These are phyloP conservation scores for Neonectria magnoliae DNA, from an alignment of 2,329 filamentous ascomycete genomes.

Conservation along the genomic window DNA sequence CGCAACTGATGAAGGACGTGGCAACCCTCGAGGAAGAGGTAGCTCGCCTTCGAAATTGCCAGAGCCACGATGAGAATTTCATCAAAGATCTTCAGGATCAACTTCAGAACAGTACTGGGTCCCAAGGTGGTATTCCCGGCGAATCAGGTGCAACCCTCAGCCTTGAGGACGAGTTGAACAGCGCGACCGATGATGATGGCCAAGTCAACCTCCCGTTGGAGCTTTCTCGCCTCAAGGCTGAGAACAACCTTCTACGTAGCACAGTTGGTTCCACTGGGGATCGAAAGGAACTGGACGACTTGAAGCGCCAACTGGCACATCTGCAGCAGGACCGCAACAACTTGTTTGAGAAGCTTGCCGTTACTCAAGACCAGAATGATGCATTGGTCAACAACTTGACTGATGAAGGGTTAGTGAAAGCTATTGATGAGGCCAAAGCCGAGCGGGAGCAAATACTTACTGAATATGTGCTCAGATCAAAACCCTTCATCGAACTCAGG, in stretches of 20 bases:
- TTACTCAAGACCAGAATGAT: constrained; percentile 67
- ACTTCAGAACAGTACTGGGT: constrained; percentile 51
- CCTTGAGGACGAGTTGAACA: constrained; percentile 70
- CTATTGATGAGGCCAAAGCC: constrained; percentile 46
- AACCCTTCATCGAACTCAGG: constrained; percentile 63
- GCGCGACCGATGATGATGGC: constrained; percentile 52
- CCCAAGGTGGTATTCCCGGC: constrained; percentile 34
- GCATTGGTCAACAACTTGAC: constrained; percentile 61
- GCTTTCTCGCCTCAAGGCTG: constrained; percentile 68
- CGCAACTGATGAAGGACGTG: constrained; percentile 57
- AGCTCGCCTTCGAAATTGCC: constrained; percentile 57
- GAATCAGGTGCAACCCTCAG: constrained; percentile 48
- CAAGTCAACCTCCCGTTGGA: constrained; percentile 59
- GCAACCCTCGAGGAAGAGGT: constrained; percentile 59
- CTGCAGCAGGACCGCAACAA: constrained; percentile 66
- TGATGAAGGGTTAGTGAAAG: constrained; percentile 65
- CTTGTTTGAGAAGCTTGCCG: constrained; percentile 66
- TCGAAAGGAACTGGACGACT: constrained; percentile 65
- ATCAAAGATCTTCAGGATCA: constrained; percentile 71
- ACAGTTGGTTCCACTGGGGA: constrained; percentile 65
- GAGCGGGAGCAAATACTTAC: constrained; percentile 55
- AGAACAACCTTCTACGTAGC: constrained; percentile 67
- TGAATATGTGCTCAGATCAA: constrained; percentile 59
- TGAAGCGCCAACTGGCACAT: constrained; percentile 59
- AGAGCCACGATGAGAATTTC: constrained; percentile 61